These are phyloP conservation scores for Huntiella moniliformis DNA, from an alignment of 2,329 filamentous ascomycete species.

Conservation along the genomic window DNA sequence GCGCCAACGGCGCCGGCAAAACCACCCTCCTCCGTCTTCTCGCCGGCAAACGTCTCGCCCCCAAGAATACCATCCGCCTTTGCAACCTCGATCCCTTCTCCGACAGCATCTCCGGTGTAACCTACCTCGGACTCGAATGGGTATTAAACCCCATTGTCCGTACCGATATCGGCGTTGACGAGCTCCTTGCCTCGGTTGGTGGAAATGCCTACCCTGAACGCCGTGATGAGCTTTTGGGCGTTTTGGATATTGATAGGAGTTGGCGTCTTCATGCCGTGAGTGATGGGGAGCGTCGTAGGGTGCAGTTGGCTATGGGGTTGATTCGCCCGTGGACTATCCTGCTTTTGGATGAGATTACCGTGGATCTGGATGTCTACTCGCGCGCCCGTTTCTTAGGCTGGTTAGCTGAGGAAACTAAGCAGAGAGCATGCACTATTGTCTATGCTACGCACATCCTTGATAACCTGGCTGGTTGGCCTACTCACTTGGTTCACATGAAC, in stretches of 20 bases:
- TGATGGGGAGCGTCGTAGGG: conserved; percentile 76
- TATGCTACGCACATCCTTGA: conserved; percentile 97
- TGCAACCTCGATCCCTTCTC: conserved; percentile 83
- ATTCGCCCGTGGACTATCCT: conserved; percentile 81
- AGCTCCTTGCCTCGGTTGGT: conserved; percentile 69
- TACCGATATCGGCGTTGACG: conserved; percentile 79
- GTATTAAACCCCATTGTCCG: conserved; percentile 92
- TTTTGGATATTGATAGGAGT: conserved; percentile 75
- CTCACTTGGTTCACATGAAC: conserved; percentile 90
- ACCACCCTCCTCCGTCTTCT: conserved; percentile 89
- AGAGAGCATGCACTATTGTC: conserved; percentile 70
- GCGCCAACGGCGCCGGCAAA: conserved; percentile 93
- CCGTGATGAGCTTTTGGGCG: conserved; percentile 67
- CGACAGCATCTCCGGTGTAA: conserved; percentile 76
- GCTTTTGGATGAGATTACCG: conserved; percentile 88
- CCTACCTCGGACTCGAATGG: conserved; percentile 95
- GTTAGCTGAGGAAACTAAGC: conserved; percentile 71
- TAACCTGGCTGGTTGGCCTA: conserved; percentile 86
- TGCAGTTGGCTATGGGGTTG: conserved; percentile 92
- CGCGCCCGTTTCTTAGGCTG: conserved; percentile 72
- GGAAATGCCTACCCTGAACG: conserved; percentile 67
- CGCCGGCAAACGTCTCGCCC: conserved; percentile 84
- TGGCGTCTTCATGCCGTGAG: conserved; percentile 96
- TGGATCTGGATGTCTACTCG: conserved; percentile 78
- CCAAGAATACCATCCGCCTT: conserved; percentile 53